These are phyloP conservation scores for Acer campestre DNA, from an alignment of 345 rosid species.

Conservation along the genomic window DNA sequence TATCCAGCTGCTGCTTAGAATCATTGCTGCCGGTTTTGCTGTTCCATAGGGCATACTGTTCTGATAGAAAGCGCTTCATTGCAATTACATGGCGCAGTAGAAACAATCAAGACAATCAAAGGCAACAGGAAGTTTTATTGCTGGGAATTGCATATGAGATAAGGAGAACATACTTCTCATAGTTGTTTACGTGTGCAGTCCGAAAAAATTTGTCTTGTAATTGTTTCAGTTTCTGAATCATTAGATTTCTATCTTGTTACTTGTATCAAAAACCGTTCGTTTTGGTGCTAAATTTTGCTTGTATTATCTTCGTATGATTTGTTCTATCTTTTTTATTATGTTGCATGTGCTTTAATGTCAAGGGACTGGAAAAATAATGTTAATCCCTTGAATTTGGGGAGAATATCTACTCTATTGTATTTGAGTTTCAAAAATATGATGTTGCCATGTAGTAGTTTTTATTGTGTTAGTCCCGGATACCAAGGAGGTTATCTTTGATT, in stretches of 20 bases:
- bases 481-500: background rate
- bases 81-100: background rate
- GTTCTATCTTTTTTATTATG: background rate
- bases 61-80: too few relatives aligned
- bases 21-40: too few relatives aligned
- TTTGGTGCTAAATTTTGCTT: constrained; percentile 54
- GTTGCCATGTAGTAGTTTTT: background rate
- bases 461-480: too few relatives aligned
- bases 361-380: constrained; percentile 12
- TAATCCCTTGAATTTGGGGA: constrained; percentile 19
- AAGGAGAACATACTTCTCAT: too few relatives aligned
- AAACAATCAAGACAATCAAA: background rate
- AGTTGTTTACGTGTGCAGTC: background rate
- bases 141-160: background rate
- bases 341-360: constrained; percentile 13
- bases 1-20: constrained; percentile 2
- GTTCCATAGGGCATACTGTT: too few relatives aligned
- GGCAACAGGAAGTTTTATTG: background rate
- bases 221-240: background rate
- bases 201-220: background rate
- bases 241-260: background rate
- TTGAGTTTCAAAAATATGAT: background rate
- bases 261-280: constrained; percentile 46
- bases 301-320: background rate
- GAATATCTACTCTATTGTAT: constrained; percentile 4